Evolutionary conservation across 495 filamentous ascomycete genomes (phyloP), one percentile per base, ranked within the genome.

Genomic region (Neurospora tetraspora): DNA sequence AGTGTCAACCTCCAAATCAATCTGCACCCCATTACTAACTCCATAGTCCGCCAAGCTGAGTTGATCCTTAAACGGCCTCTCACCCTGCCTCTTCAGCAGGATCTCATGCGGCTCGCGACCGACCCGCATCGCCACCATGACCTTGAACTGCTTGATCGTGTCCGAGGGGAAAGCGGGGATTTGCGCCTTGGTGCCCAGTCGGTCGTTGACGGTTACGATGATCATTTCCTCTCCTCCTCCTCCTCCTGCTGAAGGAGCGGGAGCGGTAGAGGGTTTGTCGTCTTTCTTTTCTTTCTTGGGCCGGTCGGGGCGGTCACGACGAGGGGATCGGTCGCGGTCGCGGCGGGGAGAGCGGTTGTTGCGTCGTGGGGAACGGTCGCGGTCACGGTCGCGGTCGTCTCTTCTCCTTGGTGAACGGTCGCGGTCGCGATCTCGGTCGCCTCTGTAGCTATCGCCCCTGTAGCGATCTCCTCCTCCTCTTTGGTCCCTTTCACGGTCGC

Each of bases 61-160:
- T 70, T 89, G 86, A 78, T 97, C 94, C 84, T 96, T 96, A 79
- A 98, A 97, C 23, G 94, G 94, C 73, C 94, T 80, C 83, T 97
- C 92, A 10, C 94, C 92, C 82, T 98, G 94, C 76, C 94, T 85
- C 86, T 96, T 97, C 72, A 98, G 81, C 78, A 97, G 83, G 72
- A 98, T 97, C 82, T 97, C 93, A 77, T 96, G 92, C 65, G 93
- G 91, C 76, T 94, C 89, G 38, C 94, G 89, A 3, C 94, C 94
- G 73, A 98, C 94, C 43, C 89, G 86, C 70, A 92, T 92, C 4
- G 94, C 94, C 27, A 98, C 93, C 84, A 93, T 89, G 53, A 92
- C 90, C 81, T 98, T 98, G 86, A 98, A 96, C 70, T 94, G 84
- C 73, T 89, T 90, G 73, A 97, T 91, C 36, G 88, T 88, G 81